phyloP scores from a whole-genome alignment of 805 yeast species.

The Candida schatavii region DNA sequence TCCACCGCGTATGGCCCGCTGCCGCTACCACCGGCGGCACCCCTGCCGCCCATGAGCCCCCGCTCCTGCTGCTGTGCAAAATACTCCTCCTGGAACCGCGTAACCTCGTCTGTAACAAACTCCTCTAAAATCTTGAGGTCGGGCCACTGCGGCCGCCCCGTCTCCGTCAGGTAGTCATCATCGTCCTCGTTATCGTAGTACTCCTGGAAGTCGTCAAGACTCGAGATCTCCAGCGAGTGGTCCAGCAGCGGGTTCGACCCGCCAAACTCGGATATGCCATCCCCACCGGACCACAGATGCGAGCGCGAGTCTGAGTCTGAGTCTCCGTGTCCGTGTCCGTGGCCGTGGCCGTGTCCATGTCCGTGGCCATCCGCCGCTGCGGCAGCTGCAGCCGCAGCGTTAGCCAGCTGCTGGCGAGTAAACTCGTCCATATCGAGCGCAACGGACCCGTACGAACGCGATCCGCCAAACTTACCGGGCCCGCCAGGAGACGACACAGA shows the following conservation, averaged over 20 bases:
- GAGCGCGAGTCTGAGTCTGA: not conserved
- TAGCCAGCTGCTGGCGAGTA: slow-evolving; percentile 14
- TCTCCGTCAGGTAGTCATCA: slow-evolving; percentile 10
- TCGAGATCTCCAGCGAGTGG: slow-evolving; percentile 61
- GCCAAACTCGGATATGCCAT: slow-evolving; percentile 37
- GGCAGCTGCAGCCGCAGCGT: too few relatives aligned
- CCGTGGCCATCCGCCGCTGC: too few relatives aligned
- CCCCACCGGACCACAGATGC: slow-evolving; percentile 6
- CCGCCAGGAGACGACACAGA: slow-evolving; percentile 21
- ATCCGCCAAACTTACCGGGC: not conserved
- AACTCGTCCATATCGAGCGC: slow-evolving; percentile 42
- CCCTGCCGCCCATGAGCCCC: slow-evolving; percentile 1
- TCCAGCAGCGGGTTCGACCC: slow-evolving; percentile 65
- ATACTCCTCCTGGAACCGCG: slow-evolving; percentile 30
- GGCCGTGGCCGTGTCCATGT: slow-evolving; percentile 12
- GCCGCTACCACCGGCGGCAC: not conserved
- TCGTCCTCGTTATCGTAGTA: slow-evolving; percentile 42
- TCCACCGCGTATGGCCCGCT: slow-evolving; percentile 23
- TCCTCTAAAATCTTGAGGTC: slow-evolving; percentile 74
- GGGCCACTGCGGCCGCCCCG: slow-evolving; percentile 63
- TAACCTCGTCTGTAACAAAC: slow-evolving; percentile 66
- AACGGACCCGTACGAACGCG: slow-evolving; percentile 17
- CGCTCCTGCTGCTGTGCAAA: slow-evolving; percentile 6
- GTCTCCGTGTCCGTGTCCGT: slow-evolving; percentile 7
- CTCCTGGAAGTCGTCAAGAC: slow-evolving; percentile 84